These are phyloP conservation scores for Lachancea thermotolerans DNA, from an alignment of 805 yeast species.

Conservation along the genomic window DNA sequence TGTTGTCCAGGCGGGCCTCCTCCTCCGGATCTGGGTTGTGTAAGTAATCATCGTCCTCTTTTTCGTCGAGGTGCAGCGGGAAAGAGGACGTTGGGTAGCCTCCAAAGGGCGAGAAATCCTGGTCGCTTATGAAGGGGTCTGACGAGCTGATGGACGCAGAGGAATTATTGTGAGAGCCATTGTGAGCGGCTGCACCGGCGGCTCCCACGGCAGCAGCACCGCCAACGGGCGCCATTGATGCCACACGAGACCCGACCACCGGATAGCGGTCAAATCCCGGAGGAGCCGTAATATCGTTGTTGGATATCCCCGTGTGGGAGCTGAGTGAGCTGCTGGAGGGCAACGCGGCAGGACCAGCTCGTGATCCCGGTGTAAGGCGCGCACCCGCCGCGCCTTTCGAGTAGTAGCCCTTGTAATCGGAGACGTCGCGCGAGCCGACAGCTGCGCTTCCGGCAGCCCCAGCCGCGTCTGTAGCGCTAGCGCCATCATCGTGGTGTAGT, in stretches of 20 bases:
- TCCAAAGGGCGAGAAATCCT: conserved; percentile 86
- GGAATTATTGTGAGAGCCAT: conserved; percentile 20
- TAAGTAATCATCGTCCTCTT: conserved; percentile 89
- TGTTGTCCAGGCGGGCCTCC: conserved; percentile 78
- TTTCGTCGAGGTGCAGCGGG: conserved; percentile 86
- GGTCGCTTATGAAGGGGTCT: conserved; percentile 43
- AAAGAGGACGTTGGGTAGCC: conserved; percentile 93
- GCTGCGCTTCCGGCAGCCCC: neutral
- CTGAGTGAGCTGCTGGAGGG: conserved; percentile 11
- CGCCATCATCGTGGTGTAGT: conserved; percentile 6
- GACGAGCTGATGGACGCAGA: conserved; percentile 25
- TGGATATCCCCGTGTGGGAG: conserved; percentile 10
- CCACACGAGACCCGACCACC: conserved; percentile 48
- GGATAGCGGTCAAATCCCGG: conserved; percentile 67
- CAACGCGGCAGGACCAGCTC: conserved; percentile 4
- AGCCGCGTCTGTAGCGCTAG: neutral
- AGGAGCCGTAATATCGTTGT: conserved; percentile 35
- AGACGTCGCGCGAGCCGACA: conserved; percentile 8
- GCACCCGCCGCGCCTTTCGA: conserved; percentile 17
- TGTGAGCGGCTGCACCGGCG: conserved; percentile 6
- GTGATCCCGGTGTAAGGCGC: neutral
- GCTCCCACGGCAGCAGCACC: conserved; percentile 5
- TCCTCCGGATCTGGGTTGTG: conserved; percentile 95
- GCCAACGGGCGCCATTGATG: conserved; percentile 40
- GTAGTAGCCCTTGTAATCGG: conserved; percentile 30